Base-by-base conservation (phyloP, 208 protist genomes). In the Angomonas desouzai region DNA sequence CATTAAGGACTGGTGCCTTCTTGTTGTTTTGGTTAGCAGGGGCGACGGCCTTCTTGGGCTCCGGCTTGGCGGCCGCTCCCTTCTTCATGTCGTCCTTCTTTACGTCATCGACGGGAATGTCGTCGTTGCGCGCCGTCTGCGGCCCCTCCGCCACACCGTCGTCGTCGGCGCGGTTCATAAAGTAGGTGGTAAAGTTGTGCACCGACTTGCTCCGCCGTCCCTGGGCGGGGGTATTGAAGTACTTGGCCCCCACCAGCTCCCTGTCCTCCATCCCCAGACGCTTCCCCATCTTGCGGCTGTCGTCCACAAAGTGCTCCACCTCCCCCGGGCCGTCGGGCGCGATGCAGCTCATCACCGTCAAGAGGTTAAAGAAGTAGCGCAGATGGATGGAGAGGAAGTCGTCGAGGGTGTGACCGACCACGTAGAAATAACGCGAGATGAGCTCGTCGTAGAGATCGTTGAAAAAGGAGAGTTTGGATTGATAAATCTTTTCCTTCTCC, bases 381-480 rank as follows among this genome's bases (percentile, higher is more conserved):
- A 67, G 47, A 64, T 77, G 82, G 22, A 62, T 58, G 45, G 80
- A 73, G 1, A 89, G 55, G 61, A 89, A 85, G 45, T 67, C 55
- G 64, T 83, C 76, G 33, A 89, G 64, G 0, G 68, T 74, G 56
- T 75, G 66, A 0, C 79, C 82, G 0, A 68, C 61, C 22, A 64
- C 55, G 23, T 71, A 72, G 16, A 85, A 66, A 30, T 83, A 62
- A 1, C 66, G 62, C 40, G 75, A 64, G 62, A 85, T 79, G 25
- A 85, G 60, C 2, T 30, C 40, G 30, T 81, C 67, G 67, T 85
- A 89, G 49, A 74, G 53, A 0, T 68, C 29, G 30, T 78, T 67
- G 47, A 89, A 89, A 23, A 62, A 23, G 1, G 49, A 51, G 28
- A 68, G 64, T 33, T 75, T 70, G 18, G 57, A 16, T 30, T 81